Base-by-base conservation (phyloP, 2,329 filamentous ascomycete species). In the Xylaria sp. region DNA sequence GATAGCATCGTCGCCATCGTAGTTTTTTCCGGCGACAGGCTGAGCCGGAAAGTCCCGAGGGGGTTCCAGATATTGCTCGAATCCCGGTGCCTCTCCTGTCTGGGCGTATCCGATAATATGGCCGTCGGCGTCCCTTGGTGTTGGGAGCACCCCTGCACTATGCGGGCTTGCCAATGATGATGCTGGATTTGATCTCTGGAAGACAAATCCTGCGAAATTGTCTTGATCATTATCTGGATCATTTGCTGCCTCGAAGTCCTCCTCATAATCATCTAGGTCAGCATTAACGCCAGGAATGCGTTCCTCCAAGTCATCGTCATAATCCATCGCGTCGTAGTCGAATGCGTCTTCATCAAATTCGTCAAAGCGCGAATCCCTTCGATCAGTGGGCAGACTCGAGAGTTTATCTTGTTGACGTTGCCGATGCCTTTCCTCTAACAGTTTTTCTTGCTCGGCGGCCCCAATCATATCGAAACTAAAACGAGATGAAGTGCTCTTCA, bases 381-480 rank as follows among this genome's bases (percentile, higher is more conserved):
- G 73, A 11, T 79, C 77, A 50, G 77, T 71, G 59, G 79, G 59
- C 32, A 81, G 75, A 65, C 83, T 78, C 4, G 81, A 82, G 68
- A 87, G 84, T 74, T 86, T 90, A 67, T 90, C 89, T 34, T 89
- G 82, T 69, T 90, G 88, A 62, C 89, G 88, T 71, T 91, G 86
- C 17, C 90, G 84, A 77, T 93, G 91, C 56, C 89, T 86, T 73
- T 93, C 92, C 77, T 93, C 93, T 48, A 94, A 81, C 45, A 91
- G 78, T 78, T 89, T 91, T 78, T 91, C 89, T 74, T 90, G 85
- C 67, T 88, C 86, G 14, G 91, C 91, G 5, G 88, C 88, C 4
- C 90, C 90, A 17, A 90, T 87, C 84, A 94, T 92, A 75, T 94
- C 92, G 75, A 95, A 95, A 74, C 92, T 94, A 76, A 95, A 94